Evolutionary conservation across 345 rosid species (phyloP).

Genomic region (Citrus maxima): DNA sequence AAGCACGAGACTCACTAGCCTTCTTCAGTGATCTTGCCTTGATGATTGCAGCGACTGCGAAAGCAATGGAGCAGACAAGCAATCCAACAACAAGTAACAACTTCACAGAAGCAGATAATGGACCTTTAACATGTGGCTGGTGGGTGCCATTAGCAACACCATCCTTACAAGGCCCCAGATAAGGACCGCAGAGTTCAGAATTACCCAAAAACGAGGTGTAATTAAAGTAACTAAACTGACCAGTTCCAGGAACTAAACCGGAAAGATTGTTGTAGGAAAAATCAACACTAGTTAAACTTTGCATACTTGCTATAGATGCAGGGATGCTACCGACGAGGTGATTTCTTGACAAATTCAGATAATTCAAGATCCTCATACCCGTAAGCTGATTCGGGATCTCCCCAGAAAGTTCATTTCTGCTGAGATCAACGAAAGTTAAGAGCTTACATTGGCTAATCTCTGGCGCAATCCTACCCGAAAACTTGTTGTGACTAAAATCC

Average conservation of each 20-base stretch:
- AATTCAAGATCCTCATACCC: conserved; percentile 74
- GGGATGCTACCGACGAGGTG: conserved; percentile 74
- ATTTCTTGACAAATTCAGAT: conserved; percentile 81
- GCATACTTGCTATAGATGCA: conserved; percentile 70
- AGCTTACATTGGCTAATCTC: conserved; percentile 82
- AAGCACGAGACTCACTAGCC: conserved; percentile 78
- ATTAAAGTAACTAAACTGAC: conserved; percentile 89
- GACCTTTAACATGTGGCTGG: conserved; percentile 54
- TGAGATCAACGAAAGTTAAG: conserved; percentile 75
- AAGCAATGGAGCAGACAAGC: conserved; percentile 78
- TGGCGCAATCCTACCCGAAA: conserved; percentile 58
- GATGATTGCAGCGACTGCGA: conserved; percentile 77
- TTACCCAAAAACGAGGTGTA: conserved; percentile 86
- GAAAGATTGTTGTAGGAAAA: conserved; percentile 87
- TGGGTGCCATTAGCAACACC: conserved; percentile 49
- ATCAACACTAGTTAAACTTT: conserved; percentile 88
- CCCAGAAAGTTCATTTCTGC: conserved; percentile 77
- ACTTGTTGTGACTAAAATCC: conserved; percentile 72
- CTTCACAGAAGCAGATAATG: conserved; percentile 77
- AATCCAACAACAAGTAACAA: conserved; percentile 74
- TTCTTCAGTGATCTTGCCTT: conserved; percentile 80
- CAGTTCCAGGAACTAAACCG: conserved; percentile 85
- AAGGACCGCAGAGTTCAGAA: conserved; percentile 81
- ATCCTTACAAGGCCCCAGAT: conserved; percentile 73
- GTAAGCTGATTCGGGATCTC: conserved; percentile 76